These are phyloP conservation scores for Sordariomycetes sp. DNA, from an alignment of 2,329 filamentous ascomycete species.

Conservation along the genomic window DNA sequence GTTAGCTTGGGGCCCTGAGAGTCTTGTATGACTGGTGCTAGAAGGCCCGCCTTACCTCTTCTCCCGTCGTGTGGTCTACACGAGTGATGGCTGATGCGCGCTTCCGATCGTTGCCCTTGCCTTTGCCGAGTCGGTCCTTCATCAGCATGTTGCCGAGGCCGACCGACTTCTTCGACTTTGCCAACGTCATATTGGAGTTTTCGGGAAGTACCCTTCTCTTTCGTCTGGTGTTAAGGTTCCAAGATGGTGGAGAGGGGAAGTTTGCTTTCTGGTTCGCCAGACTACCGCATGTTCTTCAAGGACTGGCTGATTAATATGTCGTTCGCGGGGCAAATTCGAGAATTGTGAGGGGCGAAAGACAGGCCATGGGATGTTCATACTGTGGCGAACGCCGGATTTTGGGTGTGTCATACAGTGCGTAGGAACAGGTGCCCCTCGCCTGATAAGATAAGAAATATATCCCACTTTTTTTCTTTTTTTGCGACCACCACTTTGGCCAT, in stretches of 20 bases:
- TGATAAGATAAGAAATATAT: slow-evolving; percentile 10
- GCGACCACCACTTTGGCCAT: neutral
- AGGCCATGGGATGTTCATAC: neutral
- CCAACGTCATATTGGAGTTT: slow-evolving; percentile 40
- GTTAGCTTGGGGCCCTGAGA: slow-evolving; percentile 10
- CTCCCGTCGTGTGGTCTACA: slow-evolving; percentile 69
- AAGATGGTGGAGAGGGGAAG: neutral
- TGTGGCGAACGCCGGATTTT: neutral
- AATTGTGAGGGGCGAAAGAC: neutral
- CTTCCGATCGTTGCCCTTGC: slow-evolving; percentile 75
- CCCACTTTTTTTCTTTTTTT: slow-evolving; percentile 8
- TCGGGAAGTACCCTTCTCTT: neutral
- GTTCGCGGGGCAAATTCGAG: slow-evolving; percentile 2
- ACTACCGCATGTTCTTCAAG: neutral
- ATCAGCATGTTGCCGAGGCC: slow-evolving; percentile 95
- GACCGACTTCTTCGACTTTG: slow-evolving; percentile 92
- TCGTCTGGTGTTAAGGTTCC: neutral
- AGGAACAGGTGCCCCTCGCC: neutral
- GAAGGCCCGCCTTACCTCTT: slow-evolving; percentile 41
- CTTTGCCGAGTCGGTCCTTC: slow-evolving; percentile 96
- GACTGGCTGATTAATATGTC: neutral
- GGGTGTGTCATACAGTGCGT: neutral
- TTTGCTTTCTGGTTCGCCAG: neutral
- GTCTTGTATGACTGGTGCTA: neutral
- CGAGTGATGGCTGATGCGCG: slow-evolving; percentile 50